Base-by-base conservation (phyloP, 441 rosid species). In the Jatropha multifida region DNA sequence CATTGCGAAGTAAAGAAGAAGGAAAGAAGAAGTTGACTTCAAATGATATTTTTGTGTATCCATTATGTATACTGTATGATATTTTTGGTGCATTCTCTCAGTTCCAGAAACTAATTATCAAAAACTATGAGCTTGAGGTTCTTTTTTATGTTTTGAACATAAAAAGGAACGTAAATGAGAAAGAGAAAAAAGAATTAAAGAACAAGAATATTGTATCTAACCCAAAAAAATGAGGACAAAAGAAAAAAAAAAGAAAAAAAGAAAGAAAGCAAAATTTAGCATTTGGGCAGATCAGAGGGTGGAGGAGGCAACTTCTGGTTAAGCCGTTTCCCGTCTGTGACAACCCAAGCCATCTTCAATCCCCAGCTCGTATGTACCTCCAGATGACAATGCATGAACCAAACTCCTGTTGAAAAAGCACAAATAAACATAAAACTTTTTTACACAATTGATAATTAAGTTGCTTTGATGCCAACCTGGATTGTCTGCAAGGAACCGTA, bases 401-500 rank as follows among this genome's bases (percentile, higher is more conserved):
- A 84, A n/a, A 77, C 89, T 4, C 87, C 88, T 83, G 58, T 20
- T 40, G 48, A 44, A 44, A 5, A 63, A 41, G 23, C 6, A 4
- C 6, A 15, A 51, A 54, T 17, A 54, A 5, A 56, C 20, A 17
- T 56, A 5, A 4, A 42, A 8, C 46, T 4, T 42, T 42, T 42
- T 8, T 42, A 42, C 6, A 32, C 1, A 32, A 32, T 32, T 32
- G 32, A 12, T 44, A 44, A 2, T 48, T 12, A 48, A 48, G 52
- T 48, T 48, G 3, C 15, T 48, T 13, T 55, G 2, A 7, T 56
- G n/a, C 74, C 17, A 56, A 88, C 90, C 94, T 0, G 96, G 91
- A 38, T 88, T 89, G 62, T 89, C 92, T 0, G 90, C 89, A 0
- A 72, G 76, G 68, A 91, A 89, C 6, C 89, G 85, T 3, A 89